These are phyloP conservation scores for Amphibolis antarctica DNA, from an alignment of 106 monocot species.

Conservation along the genomic window DNA sequence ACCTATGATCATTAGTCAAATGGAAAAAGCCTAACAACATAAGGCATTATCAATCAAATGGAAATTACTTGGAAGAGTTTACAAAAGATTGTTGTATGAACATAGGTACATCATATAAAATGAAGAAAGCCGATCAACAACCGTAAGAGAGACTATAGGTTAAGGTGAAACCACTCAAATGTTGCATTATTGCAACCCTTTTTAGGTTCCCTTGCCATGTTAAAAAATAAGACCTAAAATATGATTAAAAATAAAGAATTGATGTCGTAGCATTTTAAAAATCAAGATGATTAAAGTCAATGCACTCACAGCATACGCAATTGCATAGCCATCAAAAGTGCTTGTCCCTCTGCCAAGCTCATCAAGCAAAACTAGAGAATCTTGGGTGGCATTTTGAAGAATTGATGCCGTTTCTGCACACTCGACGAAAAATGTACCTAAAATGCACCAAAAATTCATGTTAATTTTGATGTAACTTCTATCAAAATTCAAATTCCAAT, in stretches of 20 bases:
- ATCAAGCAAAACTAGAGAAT: conserved; percentile 93
- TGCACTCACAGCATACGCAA: conserved; percentile 86
- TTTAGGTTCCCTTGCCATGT: too few species aligned
- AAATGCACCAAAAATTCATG: neutral
- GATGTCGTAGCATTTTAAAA: too few species aligned
- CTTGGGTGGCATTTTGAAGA: conserved; percentile 62
- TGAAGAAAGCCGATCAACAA: too few species aligned
- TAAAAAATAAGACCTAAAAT: too few species aligned
- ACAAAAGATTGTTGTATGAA: neutral
- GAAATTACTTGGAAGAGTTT: neutral
- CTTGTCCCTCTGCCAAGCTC: conserved; percentile 98
- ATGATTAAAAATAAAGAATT: neutral
- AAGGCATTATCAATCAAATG: neutral
- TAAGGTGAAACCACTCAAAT: too few species aligned
- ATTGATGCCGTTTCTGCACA: conserved; percentile 88
- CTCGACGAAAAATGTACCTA: conserved; percentile 91
- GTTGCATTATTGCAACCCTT: too few species aligned
- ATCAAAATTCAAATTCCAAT: too few species aligned
- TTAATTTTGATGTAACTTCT: too few species aligned
- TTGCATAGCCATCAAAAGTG: conserved; percentile 99
- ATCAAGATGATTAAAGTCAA: too few species aligned
- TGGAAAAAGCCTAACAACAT: neutral
- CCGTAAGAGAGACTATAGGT: too few species aligned
- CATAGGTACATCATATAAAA: too few species aligned
- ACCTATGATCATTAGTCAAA: conserved; percentile 25